Conservation (phyloP, 352 stramenopile species). For the Phytophthora niederhauseri region DNA sequence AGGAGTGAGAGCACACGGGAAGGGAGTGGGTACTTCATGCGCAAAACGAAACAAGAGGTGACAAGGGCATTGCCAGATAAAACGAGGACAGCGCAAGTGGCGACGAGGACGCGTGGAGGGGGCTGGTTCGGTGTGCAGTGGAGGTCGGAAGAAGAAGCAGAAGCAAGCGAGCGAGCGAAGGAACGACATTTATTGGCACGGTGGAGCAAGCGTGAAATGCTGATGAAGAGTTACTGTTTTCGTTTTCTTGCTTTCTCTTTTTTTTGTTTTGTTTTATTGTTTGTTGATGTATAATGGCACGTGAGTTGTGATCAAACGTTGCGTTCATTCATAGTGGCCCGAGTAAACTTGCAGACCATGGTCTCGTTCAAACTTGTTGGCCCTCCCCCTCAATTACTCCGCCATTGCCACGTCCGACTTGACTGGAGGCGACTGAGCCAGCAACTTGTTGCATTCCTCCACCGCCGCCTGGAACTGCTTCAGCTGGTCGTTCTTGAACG, state of each 20-base stretch:
- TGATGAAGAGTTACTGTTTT: conserved; percentile 39
- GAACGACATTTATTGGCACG: conserved; percentile 39
- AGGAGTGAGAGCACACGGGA: conserved; percentile 14
- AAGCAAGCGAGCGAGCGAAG: conserved; percentile 20
- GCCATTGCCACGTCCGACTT: conserved; percentile 9
- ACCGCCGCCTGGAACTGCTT: conserved; percentile 48
- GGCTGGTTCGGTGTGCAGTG: conserved; percentile 5
- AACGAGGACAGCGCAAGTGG: conserved; percentile 16
- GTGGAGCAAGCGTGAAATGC: conserved; percentile 32
- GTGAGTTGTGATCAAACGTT: conserved; percentile 28
- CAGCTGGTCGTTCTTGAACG: conserved; percentile 47
- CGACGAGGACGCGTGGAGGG: conserved; percentile 11
- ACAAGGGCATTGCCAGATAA: conserved; percentile 25
- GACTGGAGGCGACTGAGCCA: conserved; percentile 3
- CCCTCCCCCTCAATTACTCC: neutral
- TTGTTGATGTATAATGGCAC: conserved; percentile 36
- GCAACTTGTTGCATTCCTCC: conserved; percentile 33
- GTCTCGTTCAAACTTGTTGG: conserved; percentile 6
- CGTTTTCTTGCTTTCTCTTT: conserved; percentile 10
- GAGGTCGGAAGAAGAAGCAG: conserved; percentile 4
- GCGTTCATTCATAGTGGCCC: conserved; percentile 8
- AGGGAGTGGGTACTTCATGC: conserved; percentile 6
- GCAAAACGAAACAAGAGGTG: conserved; percentile 19
- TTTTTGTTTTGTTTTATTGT: conserved; percentile 9
- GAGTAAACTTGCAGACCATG: too few relatives aligned